Percentiles rank a stretch among this genome's conserved stretches.
Evolutionary conservation across 805 yeast genomes (phyloP).

Genomic region (Starmerella tilneyi): DNA sequence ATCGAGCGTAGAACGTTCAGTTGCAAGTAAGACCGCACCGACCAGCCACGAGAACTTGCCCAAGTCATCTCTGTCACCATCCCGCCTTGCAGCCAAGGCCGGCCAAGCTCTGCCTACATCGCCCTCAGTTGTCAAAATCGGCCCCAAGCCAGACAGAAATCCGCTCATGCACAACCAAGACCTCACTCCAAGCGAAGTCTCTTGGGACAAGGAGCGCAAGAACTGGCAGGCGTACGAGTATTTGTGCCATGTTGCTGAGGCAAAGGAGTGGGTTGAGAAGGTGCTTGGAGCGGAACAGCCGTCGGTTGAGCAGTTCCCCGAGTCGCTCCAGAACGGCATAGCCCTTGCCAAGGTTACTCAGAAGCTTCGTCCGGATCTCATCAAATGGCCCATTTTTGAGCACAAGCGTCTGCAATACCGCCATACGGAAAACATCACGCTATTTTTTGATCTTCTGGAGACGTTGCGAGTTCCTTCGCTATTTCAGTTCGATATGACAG

Average conservation of each 20-base stretch:
- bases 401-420: constrained; percentile 66
- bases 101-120: background rate
- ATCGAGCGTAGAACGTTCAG: too few species aligned
- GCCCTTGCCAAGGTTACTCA: constrained; percentile 68
- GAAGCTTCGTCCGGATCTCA: constrained; percentile 56
- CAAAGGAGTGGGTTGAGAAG: constrained; percentile 68
- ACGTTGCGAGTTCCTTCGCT: constrained; percentile 71
- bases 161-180: constrained; percentile 30
- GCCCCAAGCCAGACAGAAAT: constrained; percentile 26
- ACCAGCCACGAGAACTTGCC: background rate
- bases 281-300: constrained; percentile 51
- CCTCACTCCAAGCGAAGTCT: constrained; percentile 24
- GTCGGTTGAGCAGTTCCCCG: constrained; percentile 49
- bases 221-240: constrained; percentile 57
- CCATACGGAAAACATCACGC: constrained; percentile 85
- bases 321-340: constrained; percentile 73
- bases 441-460: constrained; percentile 59
- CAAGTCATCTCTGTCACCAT: background rate
- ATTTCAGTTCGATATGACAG: constrained; percentile 84
- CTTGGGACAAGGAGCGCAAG: constrained; percentile 35
- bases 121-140: constrained; percentile 4
- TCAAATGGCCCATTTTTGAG: constrained; percentile 41
- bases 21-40: too few species aligned
- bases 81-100: background rate
- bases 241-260: constrained; percentile 67